A percentile compares a stretch with the other conserved stretches of the same genome.
Conservation (phyloP, 805 yeast species). For the Yueomyces sinensis region DNA sequence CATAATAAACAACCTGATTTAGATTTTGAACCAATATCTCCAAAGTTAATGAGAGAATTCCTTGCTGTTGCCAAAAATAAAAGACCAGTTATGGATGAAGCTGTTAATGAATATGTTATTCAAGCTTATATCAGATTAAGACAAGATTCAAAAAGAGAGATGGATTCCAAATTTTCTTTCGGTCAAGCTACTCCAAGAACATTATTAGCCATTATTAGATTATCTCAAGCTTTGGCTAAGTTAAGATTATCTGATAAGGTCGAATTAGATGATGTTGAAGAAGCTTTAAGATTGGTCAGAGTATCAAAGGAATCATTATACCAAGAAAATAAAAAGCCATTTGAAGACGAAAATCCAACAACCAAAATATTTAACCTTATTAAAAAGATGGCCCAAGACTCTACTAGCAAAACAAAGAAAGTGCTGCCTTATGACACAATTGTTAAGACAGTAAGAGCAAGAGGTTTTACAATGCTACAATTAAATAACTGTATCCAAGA, state of each 20-base stretch:
- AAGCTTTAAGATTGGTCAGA: conserved; percentile 75
- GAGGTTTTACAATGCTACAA: conserved; percentile 75
- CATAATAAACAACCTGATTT: conserved; percentile 73
- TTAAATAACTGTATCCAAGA: conserved; percentile 63
- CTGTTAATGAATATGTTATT: conserved; percentile 78
- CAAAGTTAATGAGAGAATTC: conserved; percentile 72
- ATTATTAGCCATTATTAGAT: conserved; percentile 74
- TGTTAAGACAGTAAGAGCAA: conserved; percentile 52
- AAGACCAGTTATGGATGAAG: conserved; percentile 74
- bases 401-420: conserved; percentile 14
- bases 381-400: conserved; percentile 38
- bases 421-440: conserved; percentile 34
- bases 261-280: conserved; percentile 76
- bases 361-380: conserved; percentile 64
- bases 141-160: conserved; percentile 76
- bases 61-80: conserved; percentile 73
- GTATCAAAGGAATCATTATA: conserved; percentile 79
- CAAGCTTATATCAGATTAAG: conserved; percentile 82
- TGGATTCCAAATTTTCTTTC: conserved; percentile 60
- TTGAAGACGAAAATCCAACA: conserved; percentile 52
- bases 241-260: conserved; percentile 69
- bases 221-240: conserved; percentile 91
- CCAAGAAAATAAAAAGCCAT: conserved; percentile 33
- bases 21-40: conserved; percentile 64
- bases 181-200: conserved; percentile 95